phyloP scores from a whole-genome alignment of 2,329 filamentous ascomycete genomes.

The Monilinia polystroma region DNA sequence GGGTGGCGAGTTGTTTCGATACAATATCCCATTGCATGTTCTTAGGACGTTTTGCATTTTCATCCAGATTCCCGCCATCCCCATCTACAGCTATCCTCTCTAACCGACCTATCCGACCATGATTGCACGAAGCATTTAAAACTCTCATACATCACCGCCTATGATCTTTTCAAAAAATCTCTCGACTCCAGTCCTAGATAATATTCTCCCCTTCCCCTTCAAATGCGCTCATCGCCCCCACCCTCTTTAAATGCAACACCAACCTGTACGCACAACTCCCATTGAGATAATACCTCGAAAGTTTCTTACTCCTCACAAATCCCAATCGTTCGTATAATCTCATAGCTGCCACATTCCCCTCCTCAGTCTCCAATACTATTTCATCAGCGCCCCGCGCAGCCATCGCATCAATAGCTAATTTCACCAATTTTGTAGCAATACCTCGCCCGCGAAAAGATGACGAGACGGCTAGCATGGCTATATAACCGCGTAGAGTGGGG shows the following conservation, averaged over 20 bases:
- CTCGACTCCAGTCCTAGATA: background rate
- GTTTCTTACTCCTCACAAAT: slow-evolving; percentile 85
- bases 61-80: background rate
- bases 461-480: slow-evolving; percentile 95
- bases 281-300: slow-evolving; percentile 95
- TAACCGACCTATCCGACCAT: background rate
- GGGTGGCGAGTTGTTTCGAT: too few species aligned
- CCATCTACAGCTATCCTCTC: background rate
- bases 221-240: slow-evolving; percentile 35
- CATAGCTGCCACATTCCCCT: slow-evolving; percentile 85
- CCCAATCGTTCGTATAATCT: slow-evolving; percentile 90
- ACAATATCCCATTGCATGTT: background rate
- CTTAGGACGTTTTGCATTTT: background rate
- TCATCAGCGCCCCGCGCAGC: slow-evolving; percentile 80
- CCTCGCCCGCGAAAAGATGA: slow-evolving; percentile 77
- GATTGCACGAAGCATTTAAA: background rate
- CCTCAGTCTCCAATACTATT: slow-evolving; percentile 93
- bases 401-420: slow-evolving; percentile 90
- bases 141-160: background rate
- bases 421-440: slow-evolving; percentile 86
- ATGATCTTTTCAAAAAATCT: background rate
- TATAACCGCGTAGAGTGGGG: slow-evolving; percentile 79
- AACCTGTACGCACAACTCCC: slow-evolving; percentile 92
- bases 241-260: slow-evolving; percentile 56
- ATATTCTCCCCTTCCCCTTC: background rate